Evolutionary conservation across 495 filamentous ascomycete genomes (phyloP), one percentile per base, ranked within the genome.

Genomic region (Clavariopsis aquatica): DNA sequence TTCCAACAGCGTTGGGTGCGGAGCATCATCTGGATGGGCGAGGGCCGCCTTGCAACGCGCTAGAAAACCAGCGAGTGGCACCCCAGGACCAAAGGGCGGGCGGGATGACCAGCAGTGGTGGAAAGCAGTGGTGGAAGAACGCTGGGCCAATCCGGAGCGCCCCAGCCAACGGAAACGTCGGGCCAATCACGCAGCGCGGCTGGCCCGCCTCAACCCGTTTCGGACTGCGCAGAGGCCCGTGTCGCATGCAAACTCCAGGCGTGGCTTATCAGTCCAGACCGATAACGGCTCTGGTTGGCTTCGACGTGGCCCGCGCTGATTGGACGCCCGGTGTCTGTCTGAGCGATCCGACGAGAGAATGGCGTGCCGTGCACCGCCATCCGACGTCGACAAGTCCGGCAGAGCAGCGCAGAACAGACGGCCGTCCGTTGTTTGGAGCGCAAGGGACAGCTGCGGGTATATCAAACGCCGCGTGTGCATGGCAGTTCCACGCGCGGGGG

Each of bases 151-250:
- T 61, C 61, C 51, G 61, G 56, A 45, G 26, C 45, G 43, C 29
- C 60, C 62, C 17, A 46, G 31, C 60, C 62, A 10, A 34, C 26
- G 12, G 29, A 36, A 60, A 29, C 57, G 1, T 17, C 20, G 2
- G 20, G 29, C 64, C 58, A 68, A 68, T 68, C 58, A 57, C 45
- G 13, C 12, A 28, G 8, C n/a, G 49, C 27, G n/a, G 13, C 20
- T 23, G 1, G 27, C 29, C 23, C n/a, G 51, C 24, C n/a, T 34
- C 57, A 31, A 26, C 58, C 58, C 22, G 52, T 61, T 65, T 62
- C 57, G 67, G 67, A 60, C 58, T 66, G 68, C 60, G 68, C 67
- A 64, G 68, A 60, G 59, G 63, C 53, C 62, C 62, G 67, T 69
- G 68, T 66, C 63, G 68, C 60, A 41, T 64, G 54, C 68, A 68